Evolutionary conservation across 2,329 filamentous ascomycete species (phyloP), one percentile per base, ranked within the genome.

Genomic region (Pyrenophora teres): DNA sequence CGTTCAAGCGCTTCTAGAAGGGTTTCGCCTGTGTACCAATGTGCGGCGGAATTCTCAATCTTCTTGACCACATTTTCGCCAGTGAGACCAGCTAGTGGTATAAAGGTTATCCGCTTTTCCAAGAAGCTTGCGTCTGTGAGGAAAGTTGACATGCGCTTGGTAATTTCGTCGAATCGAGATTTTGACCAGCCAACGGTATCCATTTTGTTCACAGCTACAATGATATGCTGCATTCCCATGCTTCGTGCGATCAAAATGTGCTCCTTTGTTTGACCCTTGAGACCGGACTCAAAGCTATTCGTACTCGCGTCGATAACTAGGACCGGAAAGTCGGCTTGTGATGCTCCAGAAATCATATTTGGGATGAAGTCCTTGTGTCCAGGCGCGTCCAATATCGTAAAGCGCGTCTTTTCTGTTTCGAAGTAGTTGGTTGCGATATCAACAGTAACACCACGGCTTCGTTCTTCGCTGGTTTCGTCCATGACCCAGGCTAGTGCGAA

Each of bases 261-360:
- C 69, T 99, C 94, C 70, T 90, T 88, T 0, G 94, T 99, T 71
- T 99, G 94, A 0, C 94, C 94, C 68, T 89, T 93, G 27, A 97
- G 78, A 0, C 94, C 95, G 3, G 91, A 92, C 72, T 99, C 94
- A 60, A 97, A 97, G 30, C 92, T 92, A 30, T 93, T 94, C 0
- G 85, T 90, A 51, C 89, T 88, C 4, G 93, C 89, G 71, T 99
- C 94, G 54, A 99, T 90, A 16, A 99, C 94, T 3, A 99, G 79
- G 0, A 99, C 88, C 0, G 92, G 94, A 73, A 97, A 94, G 71
- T 99, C 94, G 8, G 94, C 95, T 74, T 97, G 93, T 52, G 90
- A 94, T 3, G 93, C 92, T 12, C 94, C 94, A 2, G 93, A 93
- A 71, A 99, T 97, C 94, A 99, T 99, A 73, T 97, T 99, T 0